phyloP scores from a whole-genome alignment of 345 rosid genomes.

The Populus simonii region DNA sequence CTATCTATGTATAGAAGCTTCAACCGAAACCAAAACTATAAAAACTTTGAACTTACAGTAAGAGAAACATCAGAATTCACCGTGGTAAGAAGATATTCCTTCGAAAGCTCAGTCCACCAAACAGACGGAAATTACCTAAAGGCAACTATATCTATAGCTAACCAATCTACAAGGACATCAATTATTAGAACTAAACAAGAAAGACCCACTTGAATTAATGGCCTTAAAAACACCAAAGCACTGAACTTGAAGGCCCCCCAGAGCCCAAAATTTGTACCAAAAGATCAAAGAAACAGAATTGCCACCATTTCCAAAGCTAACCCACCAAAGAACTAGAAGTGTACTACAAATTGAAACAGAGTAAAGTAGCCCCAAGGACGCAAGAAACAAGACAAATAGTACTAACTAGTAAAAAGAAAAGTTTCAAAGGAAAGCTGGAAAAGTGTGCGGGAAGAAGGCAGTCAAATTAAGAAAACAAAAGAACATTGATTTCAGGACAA shows the following conservation, averaged over 20 bases:
- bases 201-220: constrained; percentile 18
- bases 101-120: constrained; percentile 22
- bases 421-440: constrained; percentile 31
- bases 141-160: constrained; percentile 4
- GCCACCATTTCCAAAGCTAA: constrained; percentile 35
- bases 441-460: constrained; percentile 32
- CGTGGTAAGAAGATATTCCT: constrained; percentile 5
- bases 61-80: constrained; percentile 16
- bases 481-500: constrained; percentile 65
- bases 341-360: constrained; percentile 23
- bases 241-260: constrained; percentile 16
- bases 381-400: constrained; percentile 20
- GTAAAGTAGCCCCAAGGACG: constrained; percentile 24
- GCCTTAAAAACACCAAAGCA: constrained; percentile 19
- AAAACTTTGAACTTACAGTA: constrained; percentile 16
- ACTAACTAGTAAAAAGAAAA: constrained; percentile 9
- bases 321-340: constrained; percentile 25
- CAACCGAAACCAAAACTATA: constrained; percentile 1
- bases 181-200: constrained; percentile 11
- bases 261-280: constrained; percentile 13
- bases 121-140: background rate
- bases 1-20: constrained; percentile 17
- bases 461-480: constrained; percentile 52
- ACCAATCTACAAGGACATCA: background rate
- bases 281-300: constrained; percentile 24